These are phyloP conservation scores for Fraxinus floribunda DNA, from an alignment of 305 asterid species.

Conservation along the genomic window DNA sequence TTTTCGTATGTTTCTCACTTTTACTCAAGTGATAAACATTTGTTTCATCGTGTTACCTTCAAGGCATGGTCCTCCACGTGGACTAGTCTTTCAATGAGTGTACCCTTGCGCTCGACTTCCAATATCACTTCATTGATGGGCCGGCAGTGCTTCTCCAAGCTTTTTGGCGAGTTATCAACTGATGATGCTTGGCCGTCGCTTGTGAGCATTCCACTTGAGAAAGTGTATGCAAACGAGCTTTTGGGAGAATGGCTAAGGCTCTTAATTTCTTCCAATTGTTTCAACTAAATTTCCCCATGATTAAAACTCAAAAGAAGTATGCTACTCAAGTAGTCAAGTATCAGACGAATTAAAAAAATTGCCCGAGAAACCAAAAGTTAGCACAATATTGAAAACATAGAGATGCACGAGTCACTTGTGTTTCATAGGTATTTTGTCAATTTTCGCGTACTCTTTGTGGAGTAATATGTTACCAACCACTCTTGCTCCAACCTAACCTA, in stretches of 20 bases:
- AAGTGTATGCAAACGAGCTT: constrained; percentile 23
- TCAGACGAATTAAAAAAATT: neutral
- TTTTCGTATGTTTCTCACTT: neutral
- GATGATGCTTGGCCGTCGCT: constrained; percentile 25
- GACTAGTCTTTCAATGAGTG: constrained; percentile 23
- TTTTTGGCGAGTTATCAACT: constrained; percentile 22
- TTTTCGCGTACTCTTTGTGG: neutral
- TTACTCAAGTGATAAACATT: neutral
- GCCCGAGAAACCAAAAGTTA: neutral
- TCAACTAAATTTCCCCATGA: constrained; percentile 2
- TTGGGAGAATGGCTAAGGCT: constrained; percentile 19
- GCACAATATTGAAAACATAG: neutral
- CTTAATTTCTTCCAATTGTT: constrained; percentile 16
- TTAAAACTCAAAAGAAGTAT: neutral
- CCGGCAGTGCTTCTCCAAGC: constrained; percentile 28
- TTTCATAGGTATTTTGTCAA: neutral
- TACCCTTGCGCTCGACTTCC: constrained; percentile 24
- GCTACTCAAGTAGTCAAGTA: neutral
- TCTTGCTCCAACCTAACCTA: neutral
- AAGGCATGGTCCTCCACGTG: constrained; percentile 24
- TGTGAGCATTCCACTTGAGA: constrained; percentile 11
- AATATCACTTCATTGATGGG: constrained; percentile 26
- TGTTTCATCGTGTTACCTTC: neutral
- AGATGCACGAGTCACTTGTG: neutral
- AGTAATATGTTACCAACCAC: neutral